These are phyloP conservation scores for Symbiodinium pilosum DNA, from an alignment of 73 alveolate genomes.

Conservation along the genomic window DNA sequence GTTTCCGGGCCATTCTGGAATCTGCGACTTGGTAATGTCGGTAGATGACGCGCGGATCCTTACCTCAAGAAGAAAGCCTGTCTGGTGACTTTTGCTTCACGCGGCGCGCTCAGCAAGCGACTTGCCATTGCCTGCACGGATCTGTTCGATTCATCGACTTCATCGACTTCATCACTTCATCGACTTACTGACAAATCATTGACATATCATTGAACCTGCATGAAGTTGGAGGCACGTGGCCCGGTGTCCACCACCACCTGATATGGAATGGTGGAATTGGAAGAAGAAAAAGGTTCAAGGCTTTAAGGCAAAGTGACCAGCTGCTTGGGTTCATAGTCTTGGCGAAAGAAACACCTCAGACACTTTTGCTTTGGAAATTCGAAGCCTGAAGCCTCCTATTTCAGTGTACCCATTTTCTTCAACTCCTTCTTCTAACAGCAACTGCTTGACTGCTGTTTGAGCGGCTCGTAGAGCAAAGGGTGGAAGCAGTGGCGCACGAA, in stretches of 20 bases:
- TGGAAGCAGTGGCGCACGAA: constrained; percentile 31
- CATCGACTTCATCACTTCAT: too few species aligned
- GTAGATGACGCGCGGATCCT: constrained; percentile 53
- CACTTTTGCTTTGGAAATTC: neutral
- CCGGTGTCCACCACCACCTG: constrained; percentile 84
- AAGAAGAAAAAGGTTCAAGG: neutral
- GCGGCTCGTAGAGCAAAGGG: constrained; percentile 60
- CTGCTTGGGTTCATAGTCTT: constrained; percentile 17
- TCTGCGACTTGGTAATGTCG: constrained; percentile 76
- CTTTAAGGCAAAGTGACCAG: neutral
- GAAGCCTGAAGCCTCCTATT: neutral
- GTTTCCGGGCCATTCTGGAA: neutral
- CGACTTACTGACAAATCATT: too few species aligned
- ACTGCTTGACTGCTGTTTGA: too few species aligned
- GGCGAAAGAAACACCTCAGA: neutral
- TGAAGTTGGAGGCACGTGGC: constrained; percentile 14
- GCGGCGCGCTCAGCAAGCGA: too few species aligned
- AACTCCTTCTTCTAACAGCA: too few species aligned
- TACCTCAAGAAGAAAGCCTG: too few species aligned
- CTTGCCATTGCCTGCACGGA: too few species aligned
- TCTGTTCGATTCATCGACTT: too few species aligned
- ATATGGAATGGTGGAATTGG: neutral
- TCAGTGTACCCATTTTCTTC: neutral
- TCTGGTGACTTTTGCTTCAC: too few species aligned
- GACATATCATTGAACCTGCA: neutral